Base-by-base conservation (phyloP, 2,329 filamentous ascomycete species). In the Neophaeococcomyces mojaviensis region DNA sequence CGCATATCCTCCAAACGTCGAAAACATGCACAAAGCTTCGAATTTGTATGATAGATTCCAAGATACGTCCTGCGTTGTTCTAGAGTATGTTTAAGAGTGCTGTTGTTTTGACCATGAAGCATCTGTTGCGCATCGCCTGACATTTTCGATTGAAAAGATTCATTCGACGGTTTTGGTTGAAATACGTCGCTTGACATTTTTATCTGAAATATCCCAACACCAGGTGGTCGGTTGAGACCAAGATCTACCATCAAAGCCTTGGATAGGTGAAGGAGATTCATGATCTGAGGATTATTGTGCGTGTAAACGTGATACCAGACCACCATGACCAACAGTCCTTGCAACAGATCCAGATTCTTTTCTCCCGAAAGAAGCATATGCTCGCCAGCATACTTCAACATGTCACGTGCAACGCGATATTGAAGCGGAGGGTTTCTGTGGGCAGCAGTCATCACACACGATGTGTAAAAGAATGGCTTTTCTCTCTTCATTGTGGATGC, bases 21-120 rank as follows among this genome's bases (percentile, higher is more conserved):
- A 60, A 52, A 73, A 9, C 37, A 37, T 8, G 42, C 30, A 18
- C 46, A 36, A 37, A 42, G 47, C 31, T 24, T 34, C 10, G 18
- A 12, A 24, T 35, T 13, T 9, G 24, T 15, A 26, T 35, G 20
- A 18, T 44, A 44, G 36, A 34, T 12, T 28, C 69, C 68, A 10
- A 79, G 56, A 1, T 72, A 61, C 2, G 71, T 69, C 49, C 76
- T 66, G 5, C 70, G 63, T 44, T 76, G 73, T 49, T 77, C 74
- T 48, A 70, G 72, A 73, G 35, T 37, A 36, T 35, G 52, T 26
- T 31, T 41, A 22, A 9, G 28, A 12, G 18, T 7, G 16, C 36
- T 32, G 9, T 5, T 9, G n/a, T 35, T 19, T 12, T 28, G 18
- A n/a, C 31, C 31, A 18, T 44, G 41, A 30, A 44, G 20, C n/a